These are phyloP conservation scores for Davidsoniella australis DNA, from an alignment of 2,329 filamentous ascomycete genomes.

Conservation along the genomic window DNA sequence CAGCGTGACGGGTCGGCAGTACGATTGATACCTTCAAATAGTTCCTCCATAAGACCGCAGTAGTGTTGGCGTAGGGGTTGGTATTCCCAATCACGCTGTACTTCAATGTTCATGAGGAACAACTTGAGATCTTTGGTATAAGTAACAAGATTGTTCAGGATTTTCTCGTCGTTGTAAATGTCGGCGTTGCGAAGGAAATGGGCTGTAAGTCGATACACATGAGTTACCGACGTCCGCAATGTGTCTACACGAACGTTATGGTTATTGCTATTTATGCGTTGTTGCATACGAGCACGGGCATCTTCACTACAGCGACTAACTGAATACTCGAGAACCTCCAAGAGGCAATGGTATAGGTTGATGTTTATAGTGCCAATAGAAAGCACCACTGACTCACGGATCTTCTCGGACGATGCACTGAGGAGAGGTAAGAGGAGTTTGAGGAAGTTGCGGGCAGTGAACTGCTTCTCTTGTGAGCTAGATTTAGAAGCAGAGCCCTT, in stretches of 20 bases:
- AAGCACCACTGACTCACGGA: constrained; percentile 77
- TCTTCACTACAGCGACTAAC: constrained; percentile 79
- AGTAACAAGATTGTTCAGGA: constrained; percentile 69
- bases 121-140: constrained; percentile 87
- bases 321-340: constrained; percentile 78
- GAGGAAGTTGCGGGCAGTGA: constrained; percentile 77
- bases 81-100: constrained; percentile 89
- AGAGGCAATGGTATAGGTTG: constrained; percentile 75
- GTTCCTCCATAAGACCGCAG: constrained; percentile 79
- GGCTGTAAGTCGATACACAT: constrained; percentile 87
- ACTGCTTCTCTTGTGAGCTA: constrained; percentile 56
- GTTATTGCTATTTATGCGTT: constrained; percentile 68
- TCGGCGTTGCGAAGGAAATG: constrained; percentile 68
- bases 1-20: constrained; percentile 74
- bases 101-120: constrained; percentile 85
- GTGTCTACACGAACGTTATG: constrained; percentile 73
- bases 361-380: constrained; percentile 90
- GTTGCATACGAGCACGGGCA: constrained; percentile 70
- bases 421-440: constrained; percentile 80
- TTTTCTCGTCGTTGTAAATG: constrained; percentile 75
- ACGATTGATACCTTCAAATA: constrained; percentile 81
- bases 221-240: constrained; percentile 82
- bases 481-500: constrained; percentile 57
- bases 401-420: constrained; percentile 59
- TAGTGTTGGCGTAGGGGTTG: constrained; percentile 84